These are phyloP conservation scores for Marsdenia floribunda DNA, from an alignment of 257 asterid genomes.

Conservation along the genomic window DNA sequence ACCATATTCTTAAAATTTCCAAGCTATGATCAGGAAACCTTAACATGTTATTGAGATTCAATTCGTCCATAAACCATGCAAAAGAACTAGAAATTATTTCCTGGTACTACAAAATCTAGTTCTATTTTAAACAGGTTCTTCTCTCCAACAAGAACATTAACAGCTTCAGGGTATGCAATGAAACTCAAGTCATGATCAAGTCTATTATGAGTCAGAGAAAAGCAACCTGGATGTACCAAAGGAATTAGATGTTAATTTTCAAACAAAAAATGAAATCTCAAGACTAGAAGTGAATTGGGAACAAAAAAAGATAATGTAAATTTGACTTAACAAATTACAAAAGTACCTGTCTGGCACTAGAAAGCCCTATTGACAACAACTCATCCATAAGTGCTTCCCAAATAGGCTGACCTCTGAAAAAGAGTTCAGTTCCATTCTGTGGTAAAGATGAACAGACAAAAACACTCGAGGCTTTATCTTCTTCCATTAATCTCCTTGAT, in stretches of 20 bases:
- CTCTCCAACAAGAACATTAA: background rate
- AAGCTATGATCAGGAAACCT: background rate
- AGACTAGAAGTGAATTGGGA: background rate
- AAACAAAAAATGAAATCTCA: conserved; percentile 3
- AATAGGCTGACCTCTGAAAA: conserved; percentile 89
- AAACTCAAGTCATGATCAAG: background rate
- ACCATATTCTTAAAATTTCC: background rate
- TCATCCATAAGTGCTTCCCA: conserved; percentile 78
- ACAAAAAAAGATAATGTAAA: conserved; percentile 12
- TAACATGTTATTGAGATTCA: background rate
- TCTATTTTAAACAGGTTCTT: background rate
- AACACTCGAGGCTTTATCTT: conserved; percentile 20
- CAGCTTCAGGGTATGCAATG: background rate
- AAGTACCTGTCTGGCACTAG: conserved; percentile 63
- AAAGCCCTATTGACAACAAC: conserved; percentile 69
- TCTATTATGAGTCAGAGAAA: background rate
- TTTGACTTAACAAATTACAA: background rate
- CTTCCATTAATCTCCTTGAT: conserved; percentile 14
- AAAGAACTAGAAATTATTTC: background rate
- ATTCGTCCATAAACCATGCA: background rate
- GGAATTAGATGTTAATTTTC: background rate
- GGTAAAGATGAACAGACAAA: conserved; percentile 20
- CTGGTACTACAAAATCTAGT: background rate
- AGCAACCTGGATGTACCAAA: background rate
- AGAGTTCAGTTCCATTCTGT: conserved; percentile 67